These are phyloP conservation scores for Bombardia bombarda DNA, from an alignment of 495 filamentous ascomycete species.

Conservation along the genomic window DNA sequence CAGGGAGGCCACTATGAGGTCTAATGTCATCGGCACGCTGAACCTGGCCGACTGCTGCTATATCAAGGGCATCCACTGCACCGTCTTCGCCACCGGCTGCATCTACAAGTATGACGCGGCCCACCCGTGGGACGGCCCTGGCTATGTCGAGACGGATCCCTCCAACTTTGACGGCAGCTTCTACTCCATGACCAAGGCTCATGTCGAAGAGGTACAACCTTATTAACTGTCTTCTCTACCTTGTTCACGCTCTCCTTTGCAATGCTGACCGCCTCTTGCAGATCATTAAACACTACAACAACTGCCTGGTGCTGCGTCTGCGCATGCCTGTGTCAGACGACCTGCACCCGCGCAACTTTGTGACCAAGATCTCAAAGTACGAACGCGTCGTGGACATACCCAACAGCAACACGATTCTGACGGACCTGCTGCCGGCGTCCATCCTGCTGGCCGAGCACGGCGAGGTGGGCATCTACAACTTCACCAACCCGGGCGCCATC, in stretches of 20 bases:
- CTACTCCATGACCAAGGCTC: slow-evolving; percentile 58
- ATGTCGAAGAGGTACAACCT: slow-evolving; percentile 58
- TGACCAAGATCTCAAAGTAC: slow-evolving; percentile 60
- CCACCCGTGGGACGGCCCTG: slow-evolving; percentile 50
- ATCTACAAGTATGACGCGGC: slow-evolving; percentile 53
- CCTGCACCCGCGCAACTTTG: slow-evolving; percentile 57
- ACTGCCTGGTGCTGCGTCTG: slow-evolving; percentile 52
- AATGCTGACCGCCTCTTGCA: slow-evolving; percentile 13
- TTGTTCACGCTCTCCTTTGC: not conserved
- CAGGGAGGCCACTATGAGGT: slow-evolving; percentile 54
- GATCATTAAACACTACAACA: slow-evolving; percentile 53
- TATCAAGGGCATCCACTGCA: slow-evolving; percentile 48
- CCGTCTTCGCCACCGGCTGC: slow-evolving; percentile 59
- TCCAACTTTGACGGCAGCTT: slow-evolving; percentile 59
- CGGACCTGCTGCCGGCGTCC: slow-evolving; percentile 53
- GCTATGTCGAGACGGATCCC: slow-evolving; percentile 53
- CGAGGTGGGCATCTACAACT: slow-evolving; percentile 58
- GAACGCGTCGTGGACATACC: slow-evolving; percentile 57
- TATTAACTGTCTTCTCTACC: no score
- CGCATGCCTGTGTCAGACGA: slow-evolving; percentile 65
- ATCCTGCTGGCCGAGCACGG: slow-evolving; percentile 51
- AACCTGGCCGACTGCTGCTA: slow-evolving; percentile 55
- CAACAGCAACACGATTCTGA: slow-evolving; percentile 59
- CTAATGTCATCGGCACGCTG: slow-evolving; percentile 55
- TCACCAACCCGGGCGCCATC: slow-evolving; percentile 61